Base-by-base conservation (phyloP, 306 rosid species). In the Mimosa bimucronata region DNA sequence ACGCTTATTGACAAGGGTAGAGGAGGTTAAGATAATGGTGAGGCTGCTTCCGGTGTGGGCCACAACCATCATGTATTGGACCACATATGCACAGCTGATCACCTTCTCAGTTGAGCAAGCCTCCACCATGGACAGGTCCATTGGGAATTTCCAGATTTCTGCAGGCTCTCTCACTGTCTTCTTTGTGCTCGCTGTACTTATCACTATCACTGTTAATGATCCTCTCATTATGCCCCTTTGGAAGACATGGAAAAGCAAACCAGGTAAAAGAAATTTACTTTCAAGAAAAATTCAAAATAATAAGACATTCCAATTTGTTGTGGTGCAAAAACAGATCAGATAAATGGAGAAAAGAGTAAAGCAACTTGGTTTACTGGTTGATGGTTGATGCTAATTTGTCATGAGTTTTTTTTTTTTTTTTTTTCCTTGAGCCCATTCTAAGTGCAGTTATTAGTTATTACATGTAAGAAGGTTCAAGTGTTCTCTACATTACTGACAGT, bases 61-160 rank as follows among this genome's bases (percentile, higher is more conserved):
- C 64, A 57, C 64, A 57, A 57, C 30, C 15, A 23, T 57, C 30
- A 57, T 57, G 15, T 57, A 21, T 57, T 57, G 64, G 64, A 57
- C 64, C 64, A 57, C 64, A 57, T 57, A 57, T 21, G 64, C 64
- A 23, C 64, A 57, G 30, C 64, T 57, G 15, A 57, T 57, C 30
- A 57, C 64, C 16, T 57, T 57, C 30, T 57, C 64, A 23, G 64
- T 57, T 23, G 64, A 57, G 64, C 30, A 57, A 57, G 64, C 64
- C 64, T 57, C 64, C 30, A 57, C 64, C 30, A 57, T 57, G 64
- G 64, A 57, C 30, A 57, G 64, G 30, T 57, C 30, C 64, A 57
- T 57, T 57, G 30, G 64, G 64, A 57, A 57, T 57, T 23, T 57
- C 64, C 64, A 21, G 30, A 57, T 57, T 57, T 30, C 30, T 57